phyloP scores from a whole-genome alignment of 768 basidiomycete species.

The Hirschioporus abietinus region DNA sequence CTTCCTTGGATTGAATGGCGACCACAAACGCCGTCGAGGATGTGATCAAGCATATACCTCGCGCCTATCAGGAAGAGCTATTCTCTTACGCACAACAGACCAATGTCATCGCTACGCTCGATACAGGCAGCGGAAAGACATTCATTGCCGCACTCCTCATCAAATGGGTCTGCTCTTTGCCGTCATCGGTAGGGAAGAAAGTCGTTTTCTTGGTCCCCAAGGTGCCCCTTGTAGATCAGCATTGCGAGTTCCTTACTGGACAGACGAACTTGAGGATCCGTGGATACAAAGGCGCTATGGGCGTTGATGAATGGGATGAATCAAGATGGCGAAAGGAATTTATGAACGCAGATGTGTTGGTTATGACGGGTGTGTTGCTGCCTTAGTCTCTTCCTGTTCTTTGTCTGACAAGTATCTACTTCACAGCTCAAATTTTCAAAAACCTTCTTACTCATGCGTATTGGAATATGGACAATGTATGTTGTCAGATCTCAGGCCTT shows the following conservation, averaged over 20 bases:
- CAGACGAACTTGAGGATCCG: conserved; percentile 63
- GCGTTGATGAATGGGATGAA: conserved; percentile 67
- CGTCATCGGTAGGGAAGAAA: conserved; percentile 47
- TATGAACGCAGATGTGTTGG: conserved; percentile 62
- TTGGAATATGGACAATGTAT: conserved; percentile 65
- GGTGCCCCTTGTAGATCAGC: conserved; percentile 81
- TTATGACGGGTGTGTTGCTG: conserved; percentile 67
- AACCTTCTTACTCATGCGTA: conserved; percentile 78
- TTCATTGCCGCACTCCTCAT: conserved; percentile 60
- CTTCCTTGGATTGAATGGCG: neutral
- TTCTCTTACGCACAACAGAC: conserved; percentile 42
- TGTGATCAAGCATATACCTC: conserved; percentile 26
- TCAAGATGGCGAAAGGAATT: conserved; percentile 61
- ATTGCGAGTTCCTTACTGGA: conserved; percentile 57
- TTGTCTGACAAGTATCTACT: neutral
- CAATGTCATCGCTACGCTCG: conserved; percentile 55
- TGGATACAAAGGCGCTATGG: conserved; percentile 65
- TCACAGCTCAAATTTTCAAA: conserved; percentile 72
- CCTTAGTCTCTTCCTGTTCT: conserved; percentile 3
- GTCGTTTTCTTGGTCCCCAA: conserved; percentile 82
- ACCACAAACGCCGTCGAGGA: neutral
- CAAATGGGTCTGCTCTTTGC: conserved; percentile 61
- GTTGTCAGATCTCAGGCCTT: conserved; percentile 6
- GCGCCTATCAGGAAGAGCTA: conserved; percentile 53
- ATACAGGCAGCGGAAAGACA: conserved; percentile 60